phyloP scores from a whole-genome alignment of 352 stramenopile species.

The Pythium rhizo-oryzae region DNA sequence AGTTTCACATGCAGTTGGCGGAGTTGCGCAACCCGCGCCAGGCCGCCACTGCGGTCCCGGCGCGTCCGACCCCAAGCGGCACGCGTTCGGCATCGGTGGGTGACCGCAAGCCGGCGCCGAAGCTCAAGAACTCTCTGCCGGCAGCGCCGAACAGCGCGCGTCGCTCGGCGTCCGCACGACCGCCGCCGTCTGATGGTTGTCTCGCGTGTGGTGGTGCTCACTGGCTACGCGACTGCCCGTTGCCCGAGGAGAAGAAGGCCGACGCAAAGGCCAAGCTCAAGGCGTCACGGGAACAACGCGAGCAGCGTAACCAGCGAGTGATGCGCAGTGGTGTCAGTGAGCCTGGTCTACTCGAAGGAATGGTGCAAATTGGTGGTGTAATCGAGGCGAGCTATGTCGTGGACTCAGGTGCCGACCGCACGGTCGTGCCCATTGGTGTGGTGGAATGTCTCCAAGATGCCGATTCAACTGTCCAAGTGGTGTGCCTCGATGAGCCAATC shows the following conservation, averaged over 20 bases:
- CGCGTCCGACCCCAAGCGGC: too few relatives aligned
- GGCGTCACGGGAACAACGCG: neutral
- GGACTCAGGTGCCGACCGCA: neutral
- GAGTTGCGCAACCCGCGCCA: neutral
- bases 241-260: neutral
- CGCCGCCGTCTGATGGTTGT: slow-evolving; percentile 5
- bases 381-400: neutral
- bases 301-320: slow-evolving; percentile 2
- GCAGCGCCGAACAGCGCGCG: too few relatives aligned
- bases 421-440: neutral
- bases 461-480: neutral
- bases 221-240: slow-evolving; percentile 4
- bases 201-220: neutral
- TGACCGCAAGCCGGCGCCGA: too few relatives aligned
- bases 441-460: neutral
- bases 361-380: neutral
- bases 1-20: slow-evolving; percentile 1
- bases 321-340: neutral
- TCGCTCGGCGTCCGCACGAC: neutral
- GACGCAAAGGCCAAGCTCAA: neutral
- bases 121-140: too few relatives aligned
- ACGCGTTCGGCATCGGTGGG: too few relatives aligned
- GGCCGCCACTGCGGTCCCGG: too few relatives aligned
- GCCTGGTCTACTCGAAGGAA: neutral
- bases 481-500: neutral